These are phyloP conservation scores for Aegilops sharonensis DNA, from an alignment of 176 grass and related monocot species.

Conservation along the genomic window DNA sequence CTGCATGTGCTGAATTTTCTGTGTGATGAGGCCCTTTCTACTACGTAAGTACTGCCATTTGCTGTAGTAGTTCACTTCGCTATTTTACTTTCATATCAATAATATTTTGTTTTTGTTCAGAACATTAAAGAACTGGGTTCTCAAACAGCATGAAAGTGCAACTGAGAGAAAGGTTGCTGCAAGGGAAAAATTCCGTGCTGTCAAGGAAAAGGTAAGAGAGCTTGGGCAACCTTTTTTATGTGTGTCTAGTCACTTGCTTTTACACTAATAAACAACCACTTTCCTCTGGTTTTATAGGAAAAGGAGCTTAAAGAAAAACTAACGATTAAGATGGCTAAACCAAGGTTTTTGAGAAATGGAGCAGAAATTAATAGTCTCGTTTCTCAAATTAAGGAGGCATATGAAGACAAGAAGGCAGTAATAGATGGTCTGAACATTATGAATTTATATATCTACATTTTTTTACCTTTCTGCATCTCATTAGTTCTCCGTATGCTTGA, in stretches of 20 bases:
- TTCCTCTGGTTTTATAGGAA: slow-evolving; percentile 46
- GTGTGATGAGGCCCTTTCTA: slow-evolving; percentile 71
- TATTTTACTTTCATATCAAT: slow-evolving; percentile 25
- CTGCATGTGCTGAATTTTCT: slow-evolving; percentile 75
- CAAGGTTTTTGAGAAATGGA: slow-evolving; percentile 37
- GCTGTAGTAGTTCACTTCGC: slow-evolving; percentile 17
- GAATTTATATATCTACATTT: slow-evolving; percentile 13
- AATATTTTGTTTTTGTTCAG: slow-evolving; percentile 41
- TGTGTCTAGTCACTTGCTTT: background rate
- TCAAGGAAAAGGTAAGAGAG: slow-evolving; percentile 68
- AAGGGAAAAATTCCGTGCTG: slow-evolving; percentile 48
- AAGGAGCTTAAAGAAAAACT: slow-evolving; percentile 79
- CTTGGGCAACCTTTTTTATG: background rate
- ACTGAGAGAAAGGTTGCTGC: slow-evolving; percentile 51
- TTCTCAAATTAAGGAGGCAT: slow-evolving; percentile 63
- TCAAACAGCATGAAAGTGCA: slow-evolving; percentile 50
- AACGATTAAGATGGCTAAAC: slow-evolving; percentile 49
- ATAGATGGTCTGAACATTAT: slow-evolving; percentile 45
- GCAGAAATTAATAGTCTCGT: slow-evolving; percentile 59
- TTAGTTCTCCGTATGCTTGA: slow-evolving; percentile 9
- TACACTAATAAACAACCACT: slow-evolving; percentile 10
- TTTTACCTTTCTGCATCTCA: slow-evolving; percentile 11
- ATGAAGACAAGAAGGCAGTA: slow-evolving; percentile 54
- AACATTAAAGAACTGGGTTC: slow-evolving; percentile 68
- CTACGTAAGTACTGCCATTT: slow-evolving; percentile 53